Evolutionary conservation across 2,329 filamentous ascomycete species (phyloP).

Genomic region (Metarhizium guizhouense): DNA sequence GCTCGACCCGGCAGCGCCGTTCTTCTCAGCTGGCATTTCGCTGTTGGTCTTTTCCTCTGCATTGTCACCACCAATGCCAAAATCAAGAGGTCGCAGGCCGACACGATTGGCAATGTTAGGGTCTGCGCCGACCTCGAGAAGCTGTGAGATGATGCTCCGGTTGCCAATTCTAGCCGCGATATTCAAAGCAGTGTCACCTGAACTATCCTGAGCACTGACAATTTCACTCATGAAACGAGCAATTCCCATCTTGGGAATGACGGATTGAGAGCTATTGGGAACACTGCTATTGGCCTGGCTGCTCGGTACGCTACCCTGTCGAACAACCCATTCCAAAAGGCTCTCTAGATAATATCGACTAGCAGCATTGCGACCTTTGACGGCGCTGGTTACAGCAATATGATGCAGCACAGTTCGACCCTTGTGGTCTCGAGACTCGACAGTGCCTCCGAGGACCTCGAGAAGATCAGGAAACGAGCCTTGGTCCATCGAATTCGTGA

Average conservation of each 20-base stretch:
- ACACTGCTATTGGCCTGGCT: constrained; percentile 34
- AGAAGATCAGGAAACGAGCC: constrained; percentile 84
- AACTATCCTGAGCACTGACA: constrained; percentile 89
- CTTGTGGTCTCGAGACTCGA: constrained; percentile 82
- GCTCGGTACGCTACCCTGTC: constrained; percentile 61
- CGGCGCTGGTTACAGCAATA: constrained; percentile 90
- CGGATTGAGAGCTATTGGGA: constrained; percentile 30
- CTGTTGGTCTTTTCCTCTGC: constrained; percentile 35
- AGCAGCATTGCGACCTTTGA: constrained; percentile 84
- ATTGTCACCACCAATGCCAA: constrained; percentile 72
- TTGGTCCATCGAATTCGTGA: constrained; percentile 90
- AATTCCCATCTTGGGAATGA: constrained; percentile 65
- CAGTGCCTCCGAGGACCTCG: constrained; percentile 79
- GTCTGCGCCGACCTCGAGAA: constrained; percentile 90
- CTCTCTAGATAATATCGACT: constrained; percentile 96
- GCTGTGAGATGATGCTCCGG: constrained; percentile 88
- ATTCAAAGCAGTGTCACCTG: constrained; percentile 90
- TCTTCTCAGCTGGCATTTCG: constrained; percentile 33
- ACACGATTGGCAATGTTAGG: constrained; percentile 87
- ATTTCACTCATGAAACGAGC: constrained; percentile 95
- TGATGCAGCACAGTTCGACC: constrained; percentile 91
- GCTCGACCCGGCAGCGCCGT: constrained; percentile 33
- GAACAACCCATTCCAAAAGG: constrained; percentile 86
- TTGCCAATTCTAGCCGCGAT: constrained; percentile 90
- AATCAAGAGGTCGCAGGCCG: constrained; percentile 83